Evolutionary conservation across 78 protist species (phyloP).

Genomic region (Andalucia godoyi): DNA sequence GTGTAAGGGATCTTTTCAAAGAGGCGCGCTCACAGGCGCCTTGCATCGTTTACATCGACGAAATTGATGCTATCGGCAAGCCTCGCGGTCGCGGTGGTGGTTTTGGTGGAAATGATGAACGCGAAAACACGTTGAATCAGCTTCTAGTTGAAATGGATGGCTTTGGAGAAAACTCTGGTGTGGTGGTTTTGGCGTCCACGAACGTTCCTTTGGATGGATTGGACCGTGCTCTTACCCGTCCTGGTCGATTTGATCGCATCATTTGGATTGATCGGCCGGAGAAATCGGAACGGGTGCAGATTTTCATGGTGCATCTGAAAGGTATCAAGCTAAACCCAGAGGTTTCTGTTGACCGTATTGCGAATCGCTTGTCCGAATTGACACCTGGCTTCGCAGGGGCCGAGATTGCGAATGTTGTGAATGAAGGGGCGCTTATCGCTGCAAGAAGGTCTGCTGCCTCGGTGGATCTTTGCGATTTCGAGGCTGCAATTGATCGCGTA

Average conservation of each 20-base stretch:
- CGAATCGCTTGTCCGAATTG: slow-evolving; percentile 26
- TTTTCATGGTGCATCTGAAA: slow-evolving; percentile 84
- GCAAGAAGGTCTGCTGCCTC: slow-evolving; percentile 32
- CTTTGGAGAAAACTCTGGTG: slow-evolving; percentile 12
- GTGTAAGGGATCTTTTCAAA: slow-evolving; percentile 70
- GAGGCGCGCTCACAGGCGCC: slow-evolving; percentile 69
- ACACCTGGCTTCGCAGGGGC: slow-evolving; percentile 91
- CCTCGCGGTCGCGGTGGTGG: slow-evolving; percentile 20
- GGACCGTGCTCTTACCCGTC: slow-evolving; percentile 90
- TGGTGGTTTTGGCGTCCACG: slow-evolving; percentile 87
- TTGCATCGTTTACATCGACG: slow-evolving; percentile 80
- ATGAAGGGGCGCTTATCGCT: slow-evolving; percentile 86
- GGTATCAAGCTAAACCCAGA: slow-evolving; percentile 21
- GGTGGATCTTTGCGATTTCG: slow-evolving; percentile 65
- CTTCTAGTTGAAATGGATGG: slow-evolving; percentile 98
- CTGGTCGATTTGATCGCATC: slow-evolving; percentile 93
- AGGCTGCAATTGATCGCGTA: slow-evolving; percentile 90
- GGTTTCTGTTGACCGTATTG: background rate
- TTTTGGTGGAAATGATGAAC: slow-evolving; percentile 59
- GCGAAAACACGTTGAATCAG: slow-evolving; percentile 97
- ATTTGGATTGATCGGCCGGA: slow-evolving; percentile 86
- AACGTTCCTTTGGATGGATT: slow-evolving; percentile 66
- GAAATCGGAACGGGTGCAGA: slow-evolving; percentile 68
- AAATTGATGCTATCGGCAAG: slow-evolving; percentile 80
- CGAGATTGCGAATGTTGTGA: slow-evolving; percentile 89